Evolutionary conservation across 2,329 filamentous ascomycete species (phyloP), one percentile per base, ranked within the genome.

Genomic region (Fusarium mexicanum): DNA sequence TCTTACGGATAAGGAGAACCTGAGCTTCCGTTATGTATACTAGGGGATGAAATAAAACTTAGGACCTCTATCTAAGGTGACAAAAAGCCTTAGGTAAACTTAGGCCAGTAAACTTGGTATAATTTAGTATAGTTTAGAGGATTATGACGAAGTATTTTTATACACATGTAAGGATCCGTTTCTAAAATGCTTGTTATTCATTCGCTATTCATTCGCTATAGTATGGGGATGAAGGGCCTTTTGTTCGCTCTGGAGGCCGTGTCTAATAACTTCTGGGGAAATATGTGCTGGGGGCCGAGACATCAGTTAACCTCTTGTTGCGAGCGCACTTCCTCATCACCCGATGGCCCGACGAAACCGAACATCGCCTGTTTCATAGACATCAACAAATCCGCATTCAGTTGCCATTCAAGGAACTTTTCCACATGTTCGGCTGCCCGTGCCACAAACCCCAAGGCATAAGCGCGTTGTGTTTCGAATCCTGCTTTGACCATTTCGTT

Each of bases 1-100:
- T 78, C 82, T 90, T 77, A 92, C 90, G 11, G 90, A 92, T 77
- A 84, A 81, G 80, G 87, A 91, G 84, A 92, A 91, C 76, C 75
- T 85, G 35, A 87, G 87, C 69, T 91, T 91, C 80, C 84, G 89
- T 67, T 91, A 91, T 76, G 86, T 89, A 7, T 67, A 67, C 43
- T 67, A n/a, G n/a, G n/a, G n/a, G n/a, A n/a, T n/a, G n/a, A n/a
- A n/a, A n/a, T n/a, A 67, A 35, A 35, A 35, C 33, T 35, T 35
- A 17, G 33, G 33, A 35, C 33, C 33, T 35, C 14, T 35, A 8
- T 35, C 33, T 35, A 17, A 35, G 33, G 33, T 35, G 33, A 17
- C 14, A 35, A 35, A 35, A 35, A 8, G 33, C 8, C 33, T 17
- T 17, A 35, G 33, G 14, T 35, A 17, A 35, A 35, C 33, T 35